Base-by-base conservation (phyloP, 495 filamentous ascomycete genomes). In the Letharia columbiana region DNA sequence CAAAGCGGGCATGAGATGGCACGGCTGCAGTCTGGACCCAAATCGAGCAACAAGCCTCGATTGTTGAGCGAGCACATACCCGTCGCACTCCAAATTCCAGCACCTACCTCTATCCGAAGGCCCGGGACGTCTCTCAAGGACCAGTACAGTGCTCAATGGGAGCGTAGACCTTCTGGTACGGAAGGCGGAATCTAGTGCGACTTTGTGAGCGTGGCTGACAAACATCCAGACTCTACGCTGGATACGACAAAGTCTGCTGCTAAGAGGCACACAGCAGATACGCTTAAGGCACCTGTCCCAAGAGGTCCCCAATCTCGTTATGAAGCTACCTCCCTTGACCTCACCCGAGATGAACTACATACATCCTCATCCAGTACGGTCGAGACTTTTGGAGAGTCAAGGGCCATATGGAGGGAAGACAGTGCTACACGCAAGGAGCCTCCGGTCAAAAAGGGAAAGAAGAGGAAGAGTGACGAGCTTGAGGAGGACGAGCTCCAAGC, bases 391-490 rank as follows among this genome's bases (percentile, higher is more conserved):
- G 79, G 81, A 13, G 83, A 85, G 20, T 75, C 84, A 42, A 77
- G 74, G 47, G 73, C 72, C 44, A 44, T 89, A 67, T 90, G 87
- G 88, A 76, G 75, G 20, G 86, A 88, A 69, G 84, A 85, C 40
- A 78, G 77, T 58, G 80, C 82, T 28, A 73, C 71, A 23, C 75
- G 81, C 57, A 74, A 72, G 62, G 74, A 77, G 47, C 77, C 81
- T 45, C 37, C 72, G 2, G 72, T 81, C 6, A 85, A 79, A 70
- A 82, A 81, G 66, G 79, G 82, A 15, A 86, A 84, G 74, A 92
- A 92, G 75, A 75, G 90, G 58, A 92, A 91, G 71, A 91, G 89
- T 68, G 83, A 87, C 49, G 86, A 89, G 62, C 83, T 87, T 60
- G 82, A 81, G 50, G 78, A 78, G 20, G 80, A 82, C 70, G 62